phyloP scores from a whole-genome alignment of 108 stramenopile genomes.

The Skeletonema menzelii region DNA sequence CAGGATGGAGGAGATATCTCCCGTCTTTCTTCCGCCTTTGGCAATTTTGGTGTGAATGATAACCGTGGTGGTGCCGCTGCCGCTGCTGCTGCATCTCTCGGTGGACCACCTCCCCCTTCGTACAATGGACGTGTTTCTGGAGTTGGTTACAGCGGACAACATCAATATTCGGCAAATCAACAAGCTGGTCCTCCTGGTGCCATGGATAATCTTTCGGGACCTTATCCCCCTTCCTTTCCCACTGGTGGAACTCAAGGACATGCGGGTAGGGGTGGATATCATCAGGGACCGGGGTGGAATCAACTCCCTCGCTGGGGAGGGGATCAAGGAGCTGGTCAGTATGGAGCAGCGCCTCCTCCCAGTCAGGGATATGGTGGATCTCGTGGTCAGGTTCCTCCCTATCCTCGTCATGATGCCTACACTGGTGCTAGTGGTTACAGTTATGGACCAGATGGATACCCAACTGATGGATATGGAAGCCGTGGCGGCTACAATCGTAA shows the following conservation, averaged over 20 bases:
- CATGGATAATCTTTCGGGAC: constrained; percentile 12
- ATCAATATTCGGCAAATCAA: neutral
- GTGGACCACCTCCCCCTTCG: constrained; percentile 1
- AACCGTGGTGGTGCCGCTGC: neutral
- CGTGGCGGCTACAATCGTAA: neutral
- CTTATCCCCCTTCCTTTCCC: constrained; percentile 26
- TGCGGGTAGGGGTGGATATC: constrained; percentile 2
- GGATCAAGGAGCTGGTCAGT: constrained; percentile 5
- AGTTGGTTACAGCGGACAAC: neutral
- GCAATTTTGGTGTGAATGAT: constrained; percentile 12
- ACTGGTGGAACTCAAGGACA: constrained; percentile 2
- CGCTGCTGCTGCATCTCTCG: neutral
- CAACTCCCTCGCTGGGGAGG: constrained; percentile 36
- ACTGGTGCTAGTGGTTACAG: constrained; percentile 4
- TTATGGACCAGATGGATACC: constrained; percentile 3
- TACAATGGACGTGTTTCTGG: neutral
- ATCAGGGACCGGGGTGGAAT: constrained; percentile 29
- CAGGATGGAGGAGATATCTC: constrained; percentile 11
- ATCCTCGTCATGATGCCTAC: neutral
- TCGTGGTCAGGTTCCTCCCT: neutral
- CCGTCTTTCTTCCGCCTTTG: constrained; percentile 19
- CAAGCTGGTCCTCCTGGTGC: neutral
- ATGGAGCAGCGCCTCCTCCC: constrained; percentile 4
- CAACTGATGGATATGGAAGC: constrained; percentile 1
- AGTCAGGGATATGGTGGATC: constrained; percentile 2